phyloP scores from a whole-genome alignment of 768 basidiomycete genomes.

The Ramaria rubella region DNA sequence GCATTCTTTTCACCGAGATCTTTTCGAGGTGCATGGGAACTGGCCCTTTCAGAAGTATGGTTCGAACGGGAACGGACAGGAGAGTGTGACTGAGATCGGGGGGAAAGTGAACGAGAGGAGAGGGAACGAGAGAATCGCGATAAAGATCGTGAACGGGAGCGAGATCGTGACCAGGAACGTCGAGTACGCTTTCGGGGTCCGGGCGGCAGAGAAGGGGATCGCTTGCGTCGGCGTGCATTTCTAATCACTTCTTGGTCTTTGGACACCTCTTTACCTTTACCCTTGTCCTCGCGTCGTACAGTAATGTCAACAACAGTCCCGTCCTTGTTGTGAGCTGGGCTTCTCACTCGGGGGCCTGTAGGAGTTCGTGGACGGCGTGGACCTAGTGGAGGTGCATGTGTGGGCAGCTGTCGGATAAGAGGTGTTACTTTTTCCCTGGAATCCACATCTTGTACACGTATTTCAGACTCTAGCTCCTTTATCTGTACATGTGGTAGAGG shows the following conservation, averaged over 20 bases:
- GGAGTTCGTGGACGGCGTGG: not conserved
- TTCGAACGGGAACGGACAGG: no score
- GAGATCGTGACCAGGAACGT: not conserved
- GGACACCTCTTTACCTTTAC: slow-evolving; percentile 2
- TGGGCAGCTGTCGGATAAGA: not conserved
- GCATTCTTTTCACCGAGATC: not conserved
- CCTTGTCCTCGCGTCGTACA: not conserved
- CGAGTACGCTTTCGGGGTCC: slow-evolving; percentile 1
- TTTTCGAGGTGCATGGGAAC: not conserved
- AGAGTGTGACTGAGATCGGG: slow-evolving; percentile 1
- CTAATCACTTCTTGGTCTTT: not conserved
- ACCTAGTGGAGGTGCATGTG: not conserved
- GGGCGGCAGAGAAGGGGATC: not conserved
- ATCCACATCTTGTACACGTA: no score
- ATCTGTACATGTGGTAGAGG: no score
- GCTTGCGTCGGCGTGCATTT: not conserved
- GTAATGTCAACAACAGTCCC: not conserved
- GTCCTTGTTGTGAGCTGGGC: not conserved
- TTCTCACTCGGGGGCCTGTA: slow-evolving; percentile 4
- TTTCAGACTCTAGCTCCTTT: no score
- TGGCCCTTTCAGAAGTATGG: not conserved
- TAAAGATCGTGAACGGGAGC: not conserved
- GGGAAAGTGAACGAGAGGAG: not conserved
- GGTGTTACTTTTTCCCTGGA: not conserved
- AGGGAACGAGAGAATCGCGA: not conserved